Percentiles rank a stretch among this genome's conserved stretches.
phyloP scores from a whole-genome alignment of 768 basidiomycete genomes.

The Coprinopsis strossmayeri region DNA sequence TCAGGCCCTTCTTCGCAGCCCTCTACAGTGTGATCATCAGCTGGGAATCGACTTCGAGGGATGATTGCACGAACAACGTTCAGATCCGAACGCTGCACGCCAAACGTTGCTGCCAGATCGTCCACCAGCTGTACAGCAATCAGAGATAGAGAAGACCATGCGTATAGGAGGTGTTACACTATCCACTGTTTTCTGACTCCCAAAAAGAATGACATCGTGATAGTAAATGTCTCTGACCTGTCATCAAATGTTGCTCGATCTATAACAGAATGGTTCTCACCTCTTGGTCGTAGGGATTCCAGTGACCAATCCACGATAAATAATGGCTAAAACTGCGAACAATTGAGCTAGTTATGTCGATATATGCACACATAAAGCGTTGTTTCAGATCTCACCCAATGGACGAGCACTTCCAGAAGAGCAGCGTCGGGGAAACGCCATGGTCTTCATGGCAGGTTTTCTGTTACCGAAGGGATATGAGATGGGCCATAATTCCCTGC shows the following conservation, averaged over 20 bases:
- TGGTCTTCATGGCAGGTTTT: conserved; percentile 15
- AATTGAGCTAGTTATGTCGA: conserved; percentile 50
- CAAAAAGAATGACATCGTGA: conserved; percentile 75
- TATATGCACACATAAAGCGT: not conserved
- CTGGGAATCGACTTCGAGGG: not conserved
- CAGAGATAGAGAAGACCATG: too few species aligned
- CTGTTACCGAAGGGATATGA: too few species aligned
- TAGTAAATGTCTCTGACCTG: conserved; percentile 80
- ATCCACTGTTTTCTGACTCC: conserved; percentile 73
- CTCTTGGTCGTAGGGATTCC: conserved; percentile 59
- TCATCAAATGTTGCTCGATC: not conserved
- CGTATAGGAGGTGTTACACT: conserved; percentile 34
- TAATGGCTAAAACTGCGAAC: conserved; percentile 56
- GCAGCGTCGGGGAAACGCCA: conserved; percentile 31
- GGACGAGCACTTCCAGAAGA: conserved; percentile 30
- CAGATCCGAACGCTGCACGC: conserved; percentile 65
- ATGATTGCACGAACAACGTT: conserved; percentile 53
- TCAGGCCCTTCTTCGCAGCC: conserved; percentile 84
- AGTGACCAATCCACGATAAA: conserved; percentile 59
- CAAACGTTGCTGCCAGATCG: conserved; percentile 81
- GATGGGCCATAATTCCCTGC: too few species aligned
- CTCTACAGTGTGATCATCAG: conserved; percentile 40
- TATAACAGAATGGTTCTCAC: conserved; percentile 21
- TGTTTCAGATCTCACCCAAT: conserved; percentile 24
- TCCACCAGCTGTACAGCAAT: conserved; percentile 87